Base-by-base conservation (phyloP, 495 filamentous ascomycete genomes). In the Astrocystis sublimbata region DNA sequence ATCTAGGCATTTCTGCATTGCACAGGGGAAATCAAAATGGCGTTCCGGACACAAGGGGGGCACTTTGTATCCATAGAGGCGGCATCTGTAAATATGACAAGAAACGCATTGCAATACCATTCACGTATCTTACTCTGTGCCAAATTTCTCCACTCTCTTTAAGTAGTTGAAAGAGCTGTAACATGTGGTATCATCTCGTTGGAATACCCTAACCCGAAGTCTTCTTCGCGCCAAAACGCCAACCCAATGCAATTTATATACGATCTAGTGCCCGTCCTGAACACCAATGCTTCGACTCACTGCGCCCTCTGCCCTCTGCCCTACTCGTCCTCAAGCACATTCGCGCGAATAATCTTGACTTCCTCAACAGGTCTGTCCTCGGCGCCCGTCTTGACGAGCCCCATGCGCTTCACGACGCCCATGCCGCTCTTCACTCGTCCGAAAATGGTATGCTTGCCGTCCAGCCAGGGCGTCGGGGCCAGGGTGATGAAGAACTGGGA, bases 371-470 rank as follows among this genome's bases (percentile, higher is more conserved):
- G 94, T 68, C 88, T 75, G 74, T 98, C 94, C 61, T 92, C 89
- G 17, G 67, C 69, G 17, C 86, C 92, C 2, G 92, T 96, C 81
- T 90, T 94, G 40, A 96, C 92, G 60, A 94, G 73, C 3, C 94
- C 96, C 88, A 98, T 92, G 55, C 93, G 81, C 79, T 91, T 86
- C 42, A 98, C 89, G 7, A 96, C 80, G 36, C 80, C 75, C 82
- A 98, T 85, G 7, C 94, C 94, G 59, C 75, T 86, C 76, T 91
- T 94, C 24, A 98, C 92, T 43, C 96, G 78, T 8, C 96, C 94
- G 72, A 98, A 98, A 66, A 98, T 97, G 6, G 94, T 97, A 76
- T 98, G 94, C 74, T 96, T 96, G 28, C 92, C 92, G 76, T 98
- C 96, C 61, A 98, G 77, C 94, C 94, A 98, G 2, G 94, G 94